phyloP scores from a whole-genome alignment of 2,329 filamentous ascomycete species.

The Hypoxylon sp. region DNA sequence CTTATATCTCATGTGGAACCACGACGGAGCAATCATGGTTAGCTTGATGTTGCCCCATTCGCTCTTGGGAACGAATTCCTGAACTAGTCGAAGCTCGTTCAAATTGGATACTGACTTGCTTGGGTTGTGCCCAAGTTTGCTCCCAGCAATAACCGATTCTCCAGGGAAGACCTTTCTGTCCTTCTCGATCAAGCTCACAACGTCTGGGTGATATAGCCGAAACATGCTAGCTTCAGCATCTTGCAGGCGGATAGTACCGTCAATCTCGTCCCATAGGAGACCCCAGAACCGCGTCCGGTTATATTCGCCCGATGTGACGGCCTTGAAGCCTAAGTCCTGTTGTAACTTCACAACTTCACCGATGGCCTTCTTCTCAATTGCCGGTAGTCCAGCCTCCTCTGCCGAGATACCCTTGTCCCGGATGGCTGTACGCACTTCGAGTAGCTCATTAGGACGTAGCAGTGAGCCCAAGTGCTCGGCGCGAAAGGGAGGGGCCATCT shows the following conservation, averaged over 20 bases:
- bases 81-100: constrained; percentile 63
- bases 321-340: constrained; percentile 74
- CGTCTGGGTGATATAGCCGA: constrained; percentile 67
- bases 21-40: constrained; percentile 67
- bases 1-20: constrained; percentile 70
- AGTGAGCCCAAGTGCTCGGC: constrained; percentile 83
- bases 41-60: constrained; percentile 67
- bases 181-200: constrained; percentile 66
- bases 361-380: constrained; percentile 75
- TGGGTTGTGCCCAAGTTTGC: constrained; percentile 61
- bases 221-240: constrained; percentile 66
- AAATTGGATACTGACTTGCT: constrained; percentile 61
- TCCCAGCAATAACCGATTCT: constrained; percentile 66
- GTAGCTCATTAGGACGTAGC: constrained; percentile 74
- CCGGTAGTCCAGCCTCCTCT: constrained; percentile 67
- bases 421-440: constrained; percentile 70
- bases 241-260: constrained; percentile 62
- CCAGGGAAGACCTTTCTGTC: constrained; percentile 68
- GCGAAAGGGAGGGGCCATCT: constrained; percentile 70
- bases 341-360: constrained; percentile 77
- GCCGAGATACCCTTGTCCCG: constrained; percentile 68
- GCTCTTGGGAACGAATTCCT: constrained; percentile 60
- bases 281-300: constrained; percentile 66
- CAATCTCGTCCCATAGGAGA: constrained; percentile 67
- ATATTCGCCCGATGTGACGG: constrained; percentile 80